These are phyloP conservation scores for Penicillium sp. DNA, from an alignment of 2,329 filamentous ascomycete genomes.

Conservation along the genomic window DNA sequence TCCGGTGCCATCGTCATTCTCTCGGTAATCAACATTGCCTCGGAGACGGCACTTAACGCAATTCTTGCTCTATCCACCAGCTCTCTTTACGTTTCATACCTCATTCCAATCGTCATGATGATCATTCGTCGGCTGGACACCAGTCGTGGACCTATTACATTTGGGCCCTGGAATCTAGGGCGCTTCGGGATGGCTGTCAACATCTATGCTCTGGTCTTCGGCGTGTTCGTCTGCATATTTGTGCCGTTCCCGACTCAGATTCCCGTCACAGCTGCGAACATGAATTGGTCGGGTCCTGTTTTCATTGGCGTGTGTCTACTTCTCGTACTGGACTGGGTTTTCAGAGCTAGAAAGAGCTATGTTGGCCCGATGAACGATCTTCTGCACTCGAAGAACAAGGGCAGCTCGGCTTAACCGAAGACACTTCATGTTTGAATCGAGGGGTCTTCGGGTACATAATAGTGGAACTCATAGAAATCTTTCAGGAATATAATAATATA, in stretches of 20 bases:
- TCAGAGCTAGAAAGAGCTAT: constrained; percentile 12
- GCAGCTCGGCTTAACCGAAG: neutral
- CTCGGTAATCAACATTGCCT: constrained; percentile 42
- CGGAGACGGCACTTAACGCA: constrained; percentile 39
- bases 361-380: constrained; percentile 9
- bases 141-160: constrained; percentile 13
- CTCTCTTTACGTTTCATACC: constrained; percentile 41
- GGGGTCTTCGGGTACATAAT: neutral
- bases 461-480: neutral
- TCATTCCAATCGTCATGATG: constrained; percentile 40
- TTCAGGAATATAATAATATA: neutral
- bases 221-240: constrained; percentile 31
- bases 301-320: constrained; percentile 21
- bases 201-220: constrained; percentile 36
- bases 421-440: neutral
- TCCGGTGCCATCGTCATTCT: constrained; percentile 34
- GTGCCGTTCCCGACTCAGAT: constrained; percentile 35
- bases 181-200: constrained; percentile 30
- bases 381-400: constrained; percentile 1
- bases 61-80: constrained; percentile 41
- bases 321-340: constrained; percentile 13
- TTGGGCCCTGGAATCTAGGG: constrained; percentile 35
- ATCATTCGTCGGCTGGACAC: constrained; percentile 32
- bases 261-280: constrained; percentile 36
- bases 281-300: constrained; percentile 41